These are phyloP conservation scores for Aureobasidium sp. DNA, from an alignment of 2,329 filamentous ascomycete genomes.

Conservation along the genomic window DNA sequence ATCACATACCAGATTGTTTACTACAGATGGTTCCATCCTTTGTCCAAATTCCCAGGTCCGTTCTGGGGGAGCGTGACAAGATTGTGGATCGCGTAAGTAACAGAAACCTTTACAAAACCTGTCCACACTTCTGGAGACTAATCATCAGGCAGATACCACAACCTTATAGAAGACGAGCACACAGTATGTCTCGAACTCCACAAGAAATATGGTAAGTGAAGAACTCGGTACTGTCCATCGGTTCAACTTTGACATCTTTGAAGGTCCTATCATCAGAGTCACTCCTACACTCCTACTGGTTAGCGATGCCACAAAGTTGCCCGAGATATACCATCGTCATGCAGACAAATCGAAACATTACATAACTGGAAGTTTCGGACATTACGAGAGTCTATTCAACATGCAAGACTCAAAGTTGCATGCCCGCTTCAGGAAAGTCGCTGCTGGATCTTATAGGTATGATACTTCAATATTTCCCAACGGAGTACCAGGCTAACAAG, in stretches of 20 bases:
- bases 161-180: constrained; percentile 42
- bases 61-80: constrained; percentile 22
- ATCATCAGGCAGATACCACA: constrained; percentile 31
- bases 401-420: constrained; percentile 49
- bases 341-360: constrained; percentile 54
- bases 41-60: constrained; percentile 25
- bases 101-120: neutral
- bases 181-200: constrained; percentile 37
- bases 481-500: neutral
- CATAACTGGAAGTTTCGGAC: constrained; percentile 51
- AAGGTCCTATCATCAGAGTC: constrained; percentile 48
- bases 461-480: neutral
- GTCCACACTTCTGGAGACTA: neutral
- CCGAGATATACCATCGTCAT: constrained; percentile 49
- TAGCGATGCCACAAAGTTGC: constrained; percentile 48
- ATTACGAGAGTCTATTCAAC: constrained; percentile 51
- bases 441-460: constrained; percentile 44
- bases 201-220: constrained; percentile 42
- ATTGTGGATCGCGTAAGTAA: constrained; percentile 36
- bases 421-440: constrained; percentile 47
- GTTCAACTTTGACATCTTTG: neutral
- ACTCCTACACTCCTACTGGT: constrained; percentile 49
- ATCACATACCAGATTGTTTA: constrained; percentile 18
- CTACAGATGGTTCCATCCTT: constrained; percentile 22
- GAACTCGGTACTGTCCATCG: neutral